phyloP scores from a whole-genome alignment of 352 stramenopile genomes.

The Peronospora belbahrii region DNA sequence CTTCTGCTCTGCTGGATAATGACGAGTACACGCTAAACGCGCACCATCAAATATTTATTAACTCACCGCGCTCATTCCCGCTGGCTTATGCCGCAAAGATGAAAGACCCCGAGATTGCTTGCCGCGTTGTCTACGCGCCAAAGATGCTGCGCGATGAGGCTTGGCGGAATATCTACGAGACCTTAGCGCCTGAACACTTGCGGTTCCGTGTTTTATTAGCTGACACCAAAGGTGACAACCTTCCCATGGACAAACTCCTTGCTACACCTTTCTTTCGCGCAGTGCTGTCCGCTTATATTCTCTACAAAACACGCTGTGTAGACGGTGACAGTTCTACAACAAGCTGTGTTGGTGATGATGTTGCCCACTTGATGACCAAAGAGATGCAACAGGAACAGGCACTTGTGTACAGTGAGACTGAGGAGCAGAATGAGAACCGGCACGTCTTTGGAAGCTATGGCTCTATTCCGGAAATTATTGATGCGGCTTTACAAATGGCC shows the following conservation, averaged over 20 bases:
- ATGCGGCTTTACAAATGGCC: slow-evolving; percentile 46
- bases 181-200: slow-evolving; percentile 41
- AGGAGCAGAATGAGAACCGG: slow-evolving; percentile 10
- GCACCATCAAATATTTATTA: slow-evolving; percentile 83
- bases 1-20: slow-evolving; percentile 30
- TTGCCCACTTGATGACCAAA: neutral
- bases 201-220: slow-evolving; percentile 48
- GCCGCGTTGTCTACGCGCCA: slow-evolving; percentile 46
- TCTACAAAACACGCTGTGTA: slow-evolving; percentile 31
- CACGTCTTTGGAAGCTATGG: slow-evolving; percentile 26
- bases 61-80: slow-evolving; percentile 60
- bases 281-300: slow-evolving; percentile 55
- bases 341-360: slow-evolving; percentile 21
- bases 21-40: slow-evolving; percentile 65
- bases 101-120: slow-evolving; percentile 32
- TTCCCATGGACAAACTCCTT: slow-evolving; percentile 58
- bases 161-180: slow-evolving; percentile 68
- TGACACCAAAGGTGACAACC: slow-evolving; percentile 53
- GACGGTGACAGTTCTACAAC: slow-evolving; percentile 18
- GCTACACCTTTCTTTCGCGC: slow-evolving; percentile 53
- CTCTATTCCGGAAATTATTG: slow-evolving; percentile 44
- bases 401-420: neutral
- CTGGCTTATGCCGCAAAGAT: slow-evolving; percentile 40
- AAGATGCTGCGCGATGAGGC: slow-evolving; percentile 70
- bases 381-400: slow-evolving; percentile 11